Evolutionary conservation across 2,329 filamentous ascomycete species (phyloP).

Genomic region (Xylariaceae sp.): DNA sequence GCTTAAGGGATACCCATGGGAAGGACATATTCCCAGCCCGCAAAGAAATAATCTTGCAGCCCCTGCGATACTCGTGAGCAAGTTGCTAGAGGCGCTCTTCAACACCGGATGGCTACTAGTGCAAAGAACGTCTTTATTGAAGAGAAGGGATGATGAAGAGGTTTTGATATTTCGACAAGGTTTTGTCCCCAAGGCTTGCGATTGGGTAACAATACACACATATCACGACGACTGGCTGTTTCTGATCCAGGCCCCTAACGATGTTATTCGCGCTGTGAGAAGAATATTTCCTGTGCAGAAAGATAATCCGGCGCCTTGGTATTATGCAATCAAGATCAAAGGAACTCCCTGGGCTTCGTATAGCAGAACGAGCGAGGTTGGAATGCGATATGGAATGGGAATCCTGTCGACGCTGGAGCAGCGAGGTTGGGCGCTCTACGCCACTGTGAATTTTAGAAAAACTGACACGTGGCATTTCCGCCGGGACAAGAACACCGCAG

Average conservation of each 20-base stretch:
- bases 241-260: background rate
- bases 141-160: background rate
- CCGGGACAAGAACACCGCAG: too few relatives aligned
- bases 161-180: background rate
- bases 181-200: background rate
- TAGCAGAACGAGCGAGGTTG: background rate
- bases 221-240: conserved; percentile 1
- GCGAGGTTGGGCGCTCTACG: background rate
- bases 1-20: too few relatives aligned
- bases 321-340: conserved; percentile 4
- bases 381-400: background rate
- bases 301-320: too few relatives aligned
- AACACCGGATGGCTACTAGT: background rate
- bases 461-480: conserved; percentile 1
- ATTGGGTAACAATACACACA: conserved; percentile 13
- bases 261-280: background rate
- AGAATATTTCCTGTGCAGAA: background rate
- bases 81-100: background rate
- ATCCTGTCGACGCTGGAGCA: background rate
- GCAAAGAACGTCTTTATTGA: background rate
- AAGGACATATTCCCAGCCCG: too few relatives aligned
- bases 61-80: background rate
- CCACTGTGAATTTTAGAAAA: background rate
- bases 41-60: background rate
- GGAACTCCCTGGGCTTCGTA: background rate